Evolutionary conservation across 2,329 filamentous ascomycete genomes (phyloP), one percentile per base, ranked within the genome.

Genomic region (Hirsutella thompsonii): DNA sequence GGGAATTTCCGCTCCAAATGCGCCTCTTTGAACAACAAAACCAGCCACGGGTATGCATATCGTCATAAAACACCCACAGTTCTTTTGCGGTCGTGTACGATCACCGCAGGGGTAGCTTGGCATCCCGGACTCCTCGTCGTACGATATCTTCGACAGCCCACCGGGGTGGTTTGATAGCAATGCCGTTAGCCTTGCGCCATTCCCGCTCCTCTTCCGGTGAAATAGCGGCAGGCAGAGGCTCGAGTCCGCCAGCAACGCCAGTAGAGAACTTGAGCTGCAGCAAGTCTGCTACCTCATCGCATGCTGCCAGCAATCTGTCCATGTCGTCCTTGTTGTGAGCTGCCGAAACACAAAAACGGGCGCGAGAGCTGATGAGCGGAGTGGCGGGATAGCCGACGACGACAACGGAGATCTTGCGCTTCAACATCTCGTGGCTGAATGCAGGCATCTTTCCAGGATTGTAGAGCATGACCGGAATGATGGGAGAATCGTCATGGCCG

Each of bases 401-500:
- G 32, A 98, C 92, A 39, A 96, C 86, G 0, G 90, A 92, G 52
- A 98, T 96, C 64, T 95, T 96, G 56, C 92, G 86, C 66, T 85
- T 86, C 45, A 96, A 76, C 92, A 98, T 96, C 62, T 96, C 92
- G 59, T 94, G 92, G 38, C 88, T 95, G 64, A 98, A 98, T 44
- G 92, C 90, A 4, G 90, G 85, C 72, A 98, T 95, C 68, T 98
- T 98, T 54, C 86, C 92, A n/a, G 92, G 92, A 65, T 96, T 87
- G 72, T 95, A 98, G 21, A 98, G 79, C 55, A 94, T 76, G 50
- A 98, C 63, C 41, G 92, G 92, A 52, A 98, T 88, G 52, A 98
- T 96, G 42, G 92, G 92, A 5, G 89, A 95, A 65, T 98, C 92
- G 57, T 98, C 92, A 60, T 96, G 89, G 46, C 92, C 92, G 58